Evolutionary conservation across 2,329 filamentous ascomycete species (phyloP).

Genomic region (Botrytis fragariae): DNA sequence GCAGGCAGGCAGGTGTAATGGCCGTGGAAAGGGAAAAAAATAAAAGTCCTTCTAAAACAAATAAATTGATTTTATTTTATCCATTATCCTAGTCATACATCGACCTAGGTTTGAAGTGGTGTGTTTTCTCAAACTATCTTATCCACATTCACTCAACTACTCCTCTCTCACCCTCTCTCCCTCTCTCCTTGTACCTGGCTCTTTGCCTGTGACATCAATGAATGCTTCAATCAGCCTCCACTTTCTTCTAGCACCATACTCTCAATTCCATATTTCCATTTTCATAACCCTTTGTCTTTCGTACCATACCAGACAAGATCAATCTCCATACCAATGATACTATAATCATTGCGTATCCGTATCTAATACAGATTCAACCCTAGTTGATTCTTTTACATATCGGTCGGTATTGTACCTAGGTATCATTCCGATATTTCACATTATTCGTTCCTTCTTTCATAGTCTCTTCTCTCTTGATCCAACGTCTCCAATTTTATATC

Average conservation of each 20-base stretch:
- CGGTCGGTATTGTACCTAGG: constrained; percentile 5
- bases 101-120: background rate
- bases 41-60: background rate
- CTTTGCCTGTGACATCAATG: constrained; percentile 22
- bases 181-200: constrained; percentile 15
- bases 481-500: constrained; percentile 15
- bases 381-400: constrained; percentile 14
- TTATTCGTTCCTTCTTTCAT: constrained; percentile 15
- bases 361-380: constrained; percentile 14
- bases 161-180: background rate
- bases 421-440: constrained; percentile 16
- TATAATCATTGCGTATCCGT: constrained; percentile 13
- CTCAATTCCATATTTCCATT: background rate
- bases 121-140: background rate
- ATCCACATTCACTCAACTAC: constrained; percentile 5
- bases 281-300: constrained; percentile 14
- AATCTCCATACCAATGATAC: constrained; percentile 9
- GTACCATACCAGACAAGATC: constrained; percentile 7
- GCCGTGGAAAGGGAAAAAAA: background rate
- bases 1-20: background rate
- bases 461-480: background rate
- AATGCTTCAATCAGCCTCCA: constrained; percentile 18
- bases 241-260: constrained; percentile 1
- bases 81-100: background rate
- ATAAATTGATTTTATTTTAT: background rate